Base-by-base conservation (phyloP, 805 yeast species). In the Alloascoidea africana region DNA sequence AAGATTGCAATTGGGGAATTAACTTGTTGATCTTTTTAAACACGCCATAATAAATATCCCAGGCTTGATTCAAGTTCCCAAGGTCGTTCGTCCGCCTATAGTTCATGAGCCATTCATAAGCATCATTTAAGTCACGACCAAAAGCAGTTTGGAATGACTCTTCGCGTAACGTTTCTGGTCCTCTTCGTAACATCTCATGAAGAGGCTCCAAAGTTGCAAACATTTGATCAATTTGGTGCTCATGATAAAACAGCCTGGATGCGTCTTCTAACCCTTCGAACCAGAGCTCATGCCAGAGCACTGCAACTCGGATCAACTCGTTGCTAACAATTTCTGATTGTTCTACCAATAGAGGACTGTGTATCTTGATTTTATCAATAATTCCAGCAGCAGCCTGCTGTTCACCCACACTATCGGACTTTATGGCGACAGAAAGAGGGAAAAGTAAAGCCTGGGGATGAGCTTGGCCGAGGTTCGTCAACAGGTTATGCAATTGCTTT, bases 221-320 rank as follows among this genome's bases (percentile, higher is more conserved):
- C 97, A 91, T 91, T 55, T 84, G 86, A 39, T 86, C 95, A 8
- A 89, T 81, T 51, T 91, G 86, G 48, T 85, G 91, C 44, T 91
- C 98, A 27, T 93, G 95, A 56, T 86, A 89, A 61, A 79, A 91
- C 38, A 82, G 68, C 41, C 96, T 66, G 2, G 96, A 86, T 0
- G 98, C 98, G 60, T 91, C 96, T 53, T 91, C 99, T 19, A 91
- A 64, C 2, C 94, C 96, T 58, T 89, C 97, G 48, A 86, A 87
- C 98, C 99, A 91, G 53, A 81, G 79, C 51, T 91, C 99, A 50
- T 86, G 94, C 96, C 98, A 87, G 42, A 91, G 59, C 3, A 89
- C 96, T 1, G 97, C 96, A 14, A 86, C 95, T 46, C 97, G 66
- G 44, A 91, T 87, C 40, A 91, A 69, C 51, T 91, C 98, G 46